Evolutionary conservation across 176 grass and related monocot genomes (phyloP), one percentile per base, ranked within the genome.

Genomic region (Miscanthus lutarioriparius): DNA sequence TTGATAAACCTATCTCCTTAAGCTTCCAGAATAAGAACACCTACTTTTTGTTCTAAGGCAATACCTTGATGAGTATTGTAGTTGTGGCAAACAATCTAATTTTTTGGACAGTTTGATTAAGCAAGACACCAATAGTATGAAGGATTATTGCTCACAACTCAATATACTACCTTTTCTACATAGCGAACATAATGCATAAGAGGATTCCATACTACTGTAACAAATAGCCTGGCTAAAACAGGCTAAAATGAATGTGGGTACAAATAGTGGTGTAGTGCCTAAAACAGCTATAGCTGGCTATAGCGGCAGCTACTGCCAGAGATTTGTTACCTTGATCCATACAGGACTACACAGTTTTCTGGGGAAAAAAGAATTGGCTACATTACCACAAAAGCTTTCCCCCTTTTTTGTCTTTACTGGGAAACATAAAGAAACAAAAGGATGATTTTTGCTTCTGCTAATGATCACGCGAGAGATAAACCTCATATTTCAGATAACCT

Each of bases 401-500:
- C 16, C 49, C 19, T 5, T 7, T 45, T 22, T 64, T 44, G 39
- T 33, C 41, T 48, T 17, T 74, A 32, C 44, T 20, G 16, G 3
- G 44, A 20, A 74, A 74, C 3, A 30, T 74, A 48, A 45, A 43
- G 13, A 38, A 72, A 72, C 30, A 37, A 71, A 66, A 43, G 81
- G 73, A 85, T 20, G 13, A 19, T 36, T 9, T 4, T 5, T 15
- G 65, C 9, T 59, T 54, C 65, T 48, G 80, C 14, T 80, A 87
- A 64, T 71, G 25, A 49, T 54, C 7, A 37, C 8, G 30, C 15
- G 39, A 84, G 88, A 93, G 66, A 78, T 48, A 85, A 88, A 99
- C 97, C 97, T 99, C 97, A 87, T 92, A 99, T 99, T 99, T 99
- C 28, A 99, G 78, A 89, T 92, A 99, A 82, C 97, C 97, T 89